phyloP scores from a whole-genome alignment of 2,329 filamentous ascomycete genomes.

The Trichoderma atrobrunneum region DNA sequence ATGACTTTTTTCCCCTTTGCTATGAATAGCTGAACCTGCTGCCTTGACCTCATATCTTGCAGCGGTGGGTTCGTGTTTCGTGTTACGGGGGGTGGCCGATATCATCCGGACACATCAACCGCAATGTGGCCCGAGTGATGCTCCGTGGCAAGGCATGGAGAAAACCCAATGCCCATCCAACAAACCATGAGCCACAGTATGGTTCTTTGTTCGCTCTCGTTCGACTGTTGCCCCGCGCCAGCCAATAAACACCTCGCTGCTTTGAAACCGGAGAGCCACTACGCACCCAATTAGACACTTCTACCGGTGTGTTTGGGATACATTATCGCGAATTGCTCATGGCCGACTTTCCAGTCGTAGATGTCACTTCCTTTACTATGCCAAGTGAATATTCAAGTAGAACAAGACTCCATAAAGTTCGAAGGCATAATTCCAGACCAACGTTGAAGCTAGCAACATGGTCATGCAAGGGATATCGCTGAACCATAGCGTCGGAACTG shows the following conservation, averaged over 20 bases:
- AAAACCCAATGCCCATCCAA: not conserved
- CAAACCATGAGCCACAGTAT: not conserved
- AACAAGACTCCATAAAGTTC: not conserved
- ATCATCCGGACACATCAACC: not conserved
- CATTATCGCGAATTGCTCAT: not conserved
- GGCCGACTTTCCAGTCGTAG: not conserved
- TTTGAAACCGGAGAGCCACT: not conserved
- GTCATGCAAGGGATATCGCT: not conserved
- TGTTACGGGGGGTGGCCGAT: not conserved
- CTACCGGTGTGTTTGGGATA: not conserved
- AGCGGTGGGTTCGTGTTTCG: not conserved
- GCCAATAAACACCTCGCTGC: not conserved
- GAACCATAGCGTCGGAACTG: not conserved
- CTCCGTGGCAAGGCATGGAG: not conserved
- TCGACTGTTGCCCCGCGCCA: not conserved
- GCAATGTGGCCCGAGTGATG: not conserved
- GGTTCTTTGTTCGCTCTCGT: not conserved
- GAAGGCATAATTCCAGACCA: not conserved
- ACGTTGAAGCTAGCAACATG: not conserved
- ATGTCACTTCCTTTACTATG: not conserved
- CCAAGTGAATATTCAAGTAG: not conserved
- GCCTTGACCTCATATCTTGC: not conserved
- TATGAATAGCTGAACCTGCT: not conserved
- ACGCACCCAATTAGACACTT: not conserved
- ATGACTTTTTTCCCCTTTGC: not conserved